Conservation (phyloP, 1,284 basidiomycete genomes). For the Marasmius tenuissimus region DNA sequence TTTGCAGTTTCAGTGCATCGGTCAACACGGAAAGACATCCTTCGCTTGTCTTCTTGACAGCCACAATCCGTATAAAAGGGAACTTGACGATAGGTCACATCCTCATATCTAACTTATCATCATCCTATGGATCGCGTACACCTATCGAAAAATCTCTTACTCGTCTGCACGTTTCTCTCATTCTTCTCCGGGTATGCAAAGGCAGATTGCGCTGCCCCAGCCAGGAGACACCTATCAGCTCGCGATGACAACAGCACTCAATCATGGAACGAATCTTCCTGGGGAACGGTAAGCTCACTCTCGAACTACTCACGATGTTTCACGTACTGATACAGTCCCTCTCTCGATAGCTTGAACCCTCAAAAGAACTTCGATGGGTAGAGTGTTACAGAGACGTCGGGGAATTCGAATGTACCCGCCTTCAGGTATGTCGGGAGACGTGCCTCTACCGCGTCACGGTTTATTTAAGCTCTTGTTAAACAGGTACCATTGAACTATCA, state of each 20-base stretch:
- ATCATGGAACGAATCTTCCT: neutral
- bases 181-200: too few relatives aligned
- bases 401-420: slow-evolving; percentile 11
- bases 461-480: neutral
- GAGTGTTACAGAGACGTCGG: slow-evolving; percentile 4
- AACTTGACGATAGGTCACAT: neutral
- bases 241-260: too few relatives aligned
- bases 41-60: neutral
- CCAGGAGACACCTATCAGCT: too few relatives aligned
- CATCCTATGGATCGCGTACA: too few relatives aligned
- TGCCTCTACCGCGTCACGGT: neutral
- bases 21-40: neutral
- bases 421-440: slow-evolving; percentile 2
- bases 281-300: neutral
- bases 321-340: neutral
- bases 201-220: too few relatives aligned
- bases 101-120: too few relatives aligned
- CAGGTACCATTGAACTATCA: slow-evolving; percentile 17
- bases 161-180: too few relatives aligned
- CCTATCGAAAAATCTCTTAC: too few relatives aligned
- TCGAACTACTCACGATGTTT: neutral
- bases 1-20: neutral
- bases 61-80: neutral
- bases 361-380: slow-evolving; percentile 9
- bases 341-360: slow-evolving; percentile 3